phyloP scores from a whole-genome alignment of 1,139 yeast genomes.

The Debaryomyces robertsiae region DNA sequence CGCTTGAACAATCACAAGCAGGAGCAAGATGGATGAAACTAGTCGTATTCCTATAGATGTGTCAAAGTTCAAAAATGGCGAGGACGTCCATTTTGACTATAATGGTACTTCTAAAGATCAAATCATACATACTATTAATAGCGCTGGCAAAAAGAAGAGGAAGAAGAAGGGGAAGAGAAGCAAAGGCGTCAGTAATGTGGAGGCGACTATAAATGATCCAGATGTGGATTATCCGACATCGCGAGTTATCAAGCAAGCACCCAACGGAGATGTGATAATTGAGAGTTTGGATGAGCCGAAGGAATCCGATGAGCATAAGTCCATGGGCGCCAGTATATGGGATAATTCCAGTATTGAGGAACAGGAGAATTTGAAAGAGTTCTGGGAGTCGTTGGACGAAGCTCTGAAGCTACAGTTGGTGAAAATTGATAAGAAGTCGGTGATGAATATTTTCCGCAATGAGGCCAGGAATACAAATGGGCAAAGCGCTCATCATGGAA shows the following conservation, averaged over 20 bases:
- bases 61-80: conserved; percentile 43
- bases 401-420: conserved; percentile 65
- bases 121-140: conserved; percentile 34
- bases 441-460: conserved; percentile 59
- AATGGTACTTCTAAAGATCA: conserved; percentile 11
- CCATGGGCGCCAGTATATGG: conserved; percentile 48
- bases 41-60: conserved; percentile 10
- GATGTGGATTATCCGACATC: conserved; percentile 71
- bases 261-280: conserved; percentile 75
- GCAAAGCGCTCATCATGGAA: conserved; percentile 9
- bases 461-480: conserved; percentile 23
- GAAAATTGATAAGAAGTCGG: conserved; percentile 69
- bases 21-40: conserved; percentile 9
- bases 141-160: conserved; percentile 39
- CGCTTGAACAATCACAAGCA: conserved; percentile 1
- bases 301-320: conserved; percentile 17
- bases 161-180: conserved; percentile 34
- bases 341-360: conserved; percentile 61
- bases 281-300: conserved; percentile 43
- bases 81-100: conserved; percentile 64
- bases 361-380: conserved; percentile 56
- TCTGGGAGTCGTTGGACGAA: conserved; percentile 71
- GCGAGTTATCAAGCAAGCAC: conserved; percentile 68
- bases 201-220: conserved; percentile 56
- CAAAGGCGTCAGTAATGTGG: conserved; percentile 23